Percentiles rank a stretch among this genome's conserved stretches.
phyloP scores from a whole-genome alignment of 768 basidiomycete species.

The Phylloporus rhodoxanthus region DNA sequence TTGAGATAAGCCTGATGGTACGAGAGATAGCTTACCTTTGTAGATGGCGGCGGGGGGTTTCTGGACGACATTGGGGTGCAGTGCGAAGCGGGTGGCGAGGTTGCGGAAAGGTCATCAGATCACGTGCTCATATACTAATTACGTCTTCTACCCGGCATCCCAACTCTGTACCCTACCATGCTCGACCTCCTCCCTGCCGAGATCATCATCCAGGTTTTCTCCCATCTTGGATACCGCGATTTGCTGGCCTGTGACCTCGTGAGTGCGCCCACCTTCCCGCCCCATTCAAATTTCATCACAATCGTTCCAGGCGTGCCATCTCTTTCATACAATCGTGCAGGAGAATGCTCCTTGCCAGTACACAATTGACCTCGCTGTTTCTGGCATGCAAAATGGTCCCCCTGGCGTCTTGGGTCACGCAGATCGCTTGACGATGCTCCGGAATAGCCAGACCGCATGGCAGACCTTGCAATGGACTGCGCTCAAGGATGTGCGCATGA shows the following conservation, averaged over 20 bases:
- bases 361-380: slow-evolving; percentile 40
- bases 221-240: slow-evolving; percentile 17
- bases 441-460: slow-evolving; percentile 37
- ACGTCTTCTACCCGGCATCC: background rate
- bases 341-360: slow-evolving; percentile 35
- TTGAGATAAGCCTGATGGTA: background rate
- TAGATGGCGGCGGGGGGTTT: slow-evolving; percentile 21
- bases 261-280: background rate
- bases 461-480: slow-evolving; percentile 33
- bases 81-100: background rate
- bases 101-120: slow-evolving; percentile 5
- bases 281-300: background rate
- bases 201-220: slow-evolving; percentile 20
- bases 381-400: slow-evolving; percentile 39
- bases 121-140: slow-evolving; percentile 15
- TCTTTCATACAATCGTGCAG: slow-evolving; percentile 25
- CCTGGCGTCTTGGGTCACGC: slow-evolving; percentile 23
- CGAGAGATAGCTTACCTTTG: slow-evolving; percentile 26
- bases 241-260: slow-evolving; percentile 28
- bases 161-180: background rate
- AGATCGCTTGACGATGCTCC: slow-evolving; percentile 37
- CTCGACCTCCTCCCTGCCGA: slow-evolving; percentile 21
- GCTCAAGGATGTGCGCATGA: slow-evolving; percentile 34
- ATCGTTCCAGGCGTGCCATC: slow-evolving; percentile 30
- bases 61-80: slow-evolving; percentile 25